Conservation (phyloP, 768 basidiomycete genomes). For the Leccinum fibrillosum region DNA sequence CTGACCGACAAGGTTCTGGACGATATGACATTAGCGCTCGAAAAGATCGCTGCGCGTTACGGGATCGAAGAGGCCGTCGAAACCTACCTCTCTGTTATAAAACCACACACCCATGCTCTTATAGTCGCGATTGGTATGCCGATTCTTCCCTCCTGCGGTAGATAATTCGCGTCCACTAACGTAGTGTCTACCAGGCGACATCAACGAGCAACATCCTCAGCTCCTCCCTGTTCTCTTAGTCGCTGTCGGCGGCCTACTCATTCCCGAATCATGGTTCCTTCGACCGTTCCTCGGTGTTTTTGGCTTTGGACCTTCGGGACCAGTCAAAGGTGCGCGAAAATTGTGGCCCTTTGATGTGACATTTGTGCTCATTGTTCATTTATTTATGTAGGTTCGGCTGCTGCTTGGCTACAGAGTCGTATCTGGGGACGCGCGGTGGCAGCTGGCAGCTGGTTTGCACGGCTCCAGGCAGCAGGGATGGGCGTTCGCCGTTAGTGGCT, state of each 20-base stretch:
- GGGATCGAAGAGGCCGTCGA: constrained; percentile 7
- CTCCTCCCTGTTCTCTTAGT: constrained; percentile 6
- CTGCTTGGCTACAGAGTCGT: constrained; percentile 5
- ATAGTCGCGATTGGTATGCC: constrained; percentile 9
- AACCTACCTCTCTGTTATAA: constrained; percentile 3
- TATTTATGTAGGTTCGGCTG: constrained; percentile 2
- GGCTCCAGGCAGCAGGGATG: constrained; percentile 15
- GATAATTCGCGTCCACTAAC: neutral
- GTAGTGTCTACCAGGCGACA: constrained; percentile 3
- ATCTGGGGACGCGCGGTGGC: constrained; percentile 7
- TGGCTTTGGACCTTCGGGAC: constrained; percentile 17
- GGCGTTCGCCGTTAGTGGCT: constrained; percentile 5
- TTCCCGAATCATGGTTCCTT: constrained; percentile 15
- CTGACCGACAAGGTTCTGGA: constrained; percentile 8
- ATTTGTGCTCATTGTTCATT: neutral
- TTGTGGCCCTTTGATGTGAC: neutral
- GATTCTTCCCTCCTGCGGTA: neutral
- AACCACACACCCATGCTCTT: constrained; percentile 8
- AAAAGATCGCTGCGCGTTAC: neutral
- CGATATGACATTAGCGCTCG: constrained; percentile 1
- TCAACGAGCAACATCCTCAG: constrained; percentile 10
- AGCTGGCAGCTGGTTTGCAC: constrained; percentile 11
- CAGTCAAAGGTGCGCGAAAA: constrained; percentile 7
- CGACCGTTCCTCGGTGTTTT: constrained; percentile 6
- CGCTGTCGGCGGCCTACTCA: constrained; percentile 1